phyloP scores from a whole-genome alignment of 1,284 basidiomycete species.

The Tylopilus sp. region DNA sequence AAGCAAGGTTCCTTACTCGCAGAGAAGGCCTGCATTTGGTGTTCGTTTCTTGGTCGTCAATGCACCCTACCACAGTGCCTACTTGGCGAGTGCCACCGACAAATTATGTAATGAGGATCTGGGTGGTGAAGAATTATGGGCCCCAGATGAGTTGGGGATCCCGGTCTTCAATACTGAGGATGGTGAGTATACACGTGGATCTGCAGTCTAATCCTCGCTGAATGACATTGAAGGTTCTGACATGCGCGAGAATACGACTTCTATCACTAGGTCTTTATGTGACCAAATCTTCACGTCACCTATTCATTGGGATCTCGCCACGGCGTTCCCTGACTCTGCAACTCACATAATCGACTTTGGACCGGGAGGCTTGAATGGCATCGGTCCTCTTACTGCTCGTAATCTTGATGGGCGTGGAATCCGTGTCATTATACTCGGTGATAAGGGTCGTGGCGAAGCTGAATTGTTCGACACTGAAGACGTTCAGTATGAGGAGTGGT shows the following conservation, averaged over 20 bases:
- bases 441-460: slow-evolving; percentile 80
- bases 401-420: slow-evolving; percentile 94
- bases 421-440: slow-evolving; percentile 81
- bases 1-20: slow-evolving; percentile 90
- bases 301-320: slow-evolving; percentile 92
- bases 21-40: slow-evolving; percentile 92
- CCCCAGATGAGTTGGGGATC: slow-evolving; percentile 69
- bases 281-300: slow-evolving; percentile 92
- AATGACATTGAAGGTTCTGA: slow-evolving; percentile 63
- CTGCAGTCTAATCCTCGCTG: slow-evolving; percentile 14
- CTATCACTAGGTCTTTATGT: slow-evolving; percentile 79
- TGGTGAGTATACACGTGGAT: slow-evolving; percentile 49
- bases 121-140: slow-evolving; percentile 77
- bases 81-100: slow-evolving; percentile 76
- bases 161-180: slow-evolving; percentile 92
- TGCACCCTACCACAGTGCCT: slow-evolving; percentile 93
- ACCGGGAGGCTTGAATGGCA: slow-evolving; percentile 90
- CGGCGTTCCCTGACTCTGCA: slow-evolving; percentile 81
- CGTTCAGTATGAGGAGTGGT: slow-evolving; percentile 81
- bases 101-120: slow-evolving; percentile 76
- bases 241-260: slow-evolving; percentile 60
- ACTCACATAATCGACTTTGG: slow-evolving; percentile 98
- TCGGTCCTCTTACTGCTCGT: slow-evolving; percentile 86
- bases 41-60: slow-evolving; percentile 92
- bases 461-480: slow-evolving; percentile 75